Evolutionary conservation across 306 rosid genomes (phyloP).

Genomic region (Trifolium pratense): DNA sequence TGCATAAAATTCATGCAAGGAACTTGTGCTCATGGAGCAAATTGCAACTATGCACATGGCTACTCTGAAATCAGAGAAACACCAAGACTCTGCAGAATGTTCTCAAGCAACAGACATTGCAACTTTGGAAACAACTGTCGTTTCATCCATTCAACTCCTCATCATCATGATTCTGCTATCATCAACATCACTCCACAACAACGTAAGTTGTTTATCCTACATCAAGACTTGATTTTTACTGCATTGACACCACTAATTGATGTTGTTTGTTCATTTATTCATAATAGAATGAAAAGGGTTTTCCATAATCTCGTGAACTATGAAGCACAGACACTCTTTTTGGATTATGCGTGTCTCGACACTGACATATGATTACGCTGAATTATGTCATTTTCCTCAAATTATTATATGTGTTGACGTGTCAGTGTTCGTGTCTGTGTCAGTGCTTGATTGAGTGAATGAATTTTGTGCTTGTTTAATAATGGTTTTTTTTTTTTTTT

Average conservation of each 20-base stretch:
- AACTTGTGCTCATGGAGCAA: conserved; percentile 26
- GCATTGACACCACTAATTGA: background rate
- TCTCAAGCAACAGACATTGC: conserved; percentile 39
- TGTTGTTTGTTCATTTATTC: background rate
- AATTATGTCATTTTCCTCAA: too few relatives aligned
- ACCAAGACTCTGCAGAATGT: conserved; percentile 44
- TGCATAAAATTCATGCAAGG: conserved; percentile 48
- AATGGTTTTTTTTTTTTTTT: background rate
- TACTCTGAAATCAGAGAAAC: conserved; percentile 12
- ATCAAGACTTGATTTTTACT: conserved; percentile 4
- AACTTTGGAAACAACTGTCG: conserved; percentile 51
- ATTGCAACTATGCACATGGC: conserved; percentile 50
- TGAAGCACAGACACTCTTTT: background rate
- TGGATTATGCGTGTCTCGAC: too few relatives aligned
- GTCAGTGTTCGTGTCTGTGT: background rate
- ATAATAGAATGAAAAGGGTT: background rate
- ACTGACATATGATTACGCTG: too few relatives aligned
- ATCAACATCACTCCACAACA: background rate
- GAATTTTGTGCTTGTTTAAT: background rate
- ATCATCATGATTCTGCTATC: background rate
- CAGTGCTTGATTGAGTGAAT: background rate
- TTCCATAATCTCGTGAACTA: background rate
- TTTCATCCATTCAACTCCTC: conserved; percentile 40
- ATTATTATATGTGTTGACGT: too few relatives aligned
- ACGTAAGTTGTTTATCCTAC: background rate